Conservation (phyloP, 441 rosid species). For the Gossypium aridum region DNA sequence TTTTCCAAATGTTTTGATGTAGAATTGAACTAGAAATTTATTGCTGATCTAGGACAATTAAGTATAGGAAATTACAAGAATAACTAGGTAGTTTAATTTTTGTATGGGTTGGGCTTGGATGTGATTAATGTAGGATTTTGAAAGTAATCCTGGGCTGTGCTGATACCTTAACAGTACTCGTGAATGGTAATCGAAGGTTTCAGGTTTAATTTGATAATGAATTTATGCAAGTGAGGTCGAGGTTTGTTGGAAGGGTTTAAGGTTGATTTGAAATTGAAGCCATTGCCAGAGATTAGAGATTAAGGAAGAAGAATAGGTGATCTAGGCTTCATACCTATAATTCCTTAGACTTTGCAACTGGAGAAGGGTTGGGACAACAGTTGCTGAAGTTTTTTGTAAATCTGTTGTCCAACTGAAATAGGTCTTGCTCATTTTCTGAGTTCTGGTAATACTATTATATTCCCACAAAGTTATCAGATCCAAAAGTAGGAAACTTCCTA, state of each 20-base stretch:
- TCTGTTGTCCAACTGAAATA: background rate
- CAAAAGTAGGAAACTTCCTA: background rate
- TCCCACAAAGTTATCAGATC: background rate
- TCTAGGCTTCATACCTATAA: conserved; percentile 3
- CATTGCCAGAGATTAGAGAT: background rate
- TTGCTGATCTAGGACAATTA: conserved; percentile 2
- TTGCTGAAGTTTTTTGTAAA: background rate
- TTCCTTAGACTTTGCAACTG: background rate
- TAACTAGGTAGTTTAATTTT: background rate
- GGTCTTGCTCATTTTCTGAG: background rate
- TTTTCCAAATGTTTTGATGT: background rate
- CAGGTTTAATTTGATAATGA: background rate
- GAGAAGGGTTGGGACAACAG: conserved; percentile 1
- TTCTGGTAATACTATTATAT: background rate
- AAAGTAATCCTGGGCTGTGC: background rate
- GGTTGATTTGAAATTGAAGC: background rate
- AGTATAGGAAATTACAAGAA: background rate
- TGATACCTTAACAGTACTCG: background rate
- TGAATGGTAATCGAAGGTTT: background rate
- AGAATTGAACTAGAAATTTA: background rate
- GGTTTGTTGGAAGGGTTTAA: background rate
- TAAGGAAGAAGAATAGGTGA: background rate
- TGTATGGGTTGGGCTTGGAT: background rate
- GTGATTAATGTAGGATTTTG: background rate
- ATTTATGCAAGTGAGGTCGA: background rate